Percentiles rank a stretch among this genome's conserved stretches.
Conservation (phyloP, 805 yeast genomes). For the Blastobotrys robertii region DNA sequence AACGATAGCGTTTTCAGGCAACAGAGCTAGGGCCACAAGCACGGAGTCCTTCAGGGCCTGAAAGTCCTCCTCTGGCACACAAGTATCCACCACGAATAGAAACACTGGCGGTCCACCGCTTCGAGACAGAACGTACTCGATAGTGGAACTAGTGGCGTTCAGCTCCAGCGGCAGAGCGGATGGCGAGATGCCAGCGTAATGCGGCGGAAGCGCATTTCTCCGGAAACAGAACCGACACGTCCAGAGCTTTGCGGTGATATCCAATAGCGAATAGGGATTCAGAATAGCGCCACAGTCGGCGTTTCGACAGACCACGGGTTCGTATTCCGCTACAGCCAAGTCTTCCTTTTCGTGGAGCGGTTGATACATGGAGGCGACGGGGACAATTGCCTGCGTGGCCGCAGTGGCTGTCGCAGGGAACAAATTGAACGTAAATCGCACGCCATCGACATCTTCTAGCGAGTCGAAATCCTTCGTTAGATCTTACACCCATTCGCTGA, state of each 20-base stretch:
- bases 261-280: slow-evolving; percentile 68
- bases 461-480: slow-evolving; percentile 36
- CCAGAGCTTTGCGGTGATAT: slow-evolving; percentile 69
- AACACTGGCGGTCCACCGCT: slow-evolving; percentile 84
- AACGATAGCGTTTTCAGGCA: slow-evolving; percentile 82
- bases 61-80: slow-evolving; percentile 79
- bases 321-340: slow-evolving; percentile 60
- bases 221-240: slow-evolving; percentile 71
- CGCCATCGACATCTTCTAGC: slow-evolving; percentile 46
- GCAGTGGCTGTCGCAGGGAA: slow-evolving; percentile 78
- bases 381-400: slow-evolving; percentile 75
- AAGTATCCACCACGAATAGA: slow-evolving; percentile 74
- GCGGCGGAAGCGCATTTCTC: slow-evolving; percentile 76
- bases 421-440: slow-evolving; percentile 64
- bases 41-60: slow-evolving; percentile 75
- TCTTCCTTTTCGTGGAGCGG: slow-evolving; percentile 60
- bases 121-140: slow-evolving; percentile 74
- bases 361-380: slow-evolving; percentile 80
- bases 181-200: slow-evolving; percentile 61
- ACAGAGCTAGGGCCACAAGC: slow-evolving; percentile 59
- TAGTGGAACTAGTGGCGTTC: slow-evolving; percentile 54
- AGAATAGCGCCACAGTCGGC: slow-evolving; percentile 61
- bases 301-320: slow-evolving; percentile 64
- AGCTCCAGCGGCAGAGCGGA: slow-evolving; percentile 77
- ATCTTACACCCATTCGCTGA: too few species aligned